A percentile compares a stretch with the other conserved stretches of the same genome.
These are phyloP conservation scores for Ramaria sp. DNA, from an alignment of 768 basidiomycete species.

Conservation along the genomic window DNA sequence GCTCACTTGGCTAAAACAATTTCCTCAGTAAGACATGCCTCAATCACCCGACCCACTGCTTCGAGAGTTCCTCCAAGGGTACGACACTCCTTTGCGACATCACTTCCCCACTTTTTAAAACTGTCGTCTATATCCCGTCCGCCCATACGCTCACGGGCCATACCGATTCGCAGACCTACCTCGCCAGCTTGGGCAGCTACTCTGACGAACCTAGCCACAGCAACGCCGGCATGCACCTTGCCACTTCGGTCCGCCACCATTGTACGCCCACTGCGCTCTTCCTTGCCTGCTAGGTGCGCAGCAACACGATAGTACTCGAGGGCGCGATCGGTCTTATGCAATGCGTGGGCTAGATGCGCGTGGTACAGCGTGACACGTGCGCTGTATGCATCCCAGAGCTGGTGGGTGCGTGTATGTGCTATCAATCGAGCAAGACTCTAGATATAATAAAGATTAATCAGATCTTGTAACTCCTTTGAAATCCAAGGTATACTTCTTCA, in stretches of 20 bases:
- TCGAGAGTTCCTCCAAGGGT: constrained; percentile 43
- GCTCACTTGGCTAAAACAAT: constrained; percentile 50
- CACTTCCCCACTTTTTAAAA: constrained; percentile 18
- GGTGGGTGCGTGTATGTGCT: constrained; percentile 48
- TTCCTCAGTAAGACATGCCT: constrained; percentile 39
- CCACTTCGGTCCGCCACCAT: not conserved
- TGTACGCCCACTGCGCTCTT: not conserved
- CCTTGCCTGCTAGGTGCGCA: constrained; percentile 32
- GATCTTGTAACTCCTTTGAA: not conserved
- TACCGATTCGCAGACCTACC: constrained; percentile 39
- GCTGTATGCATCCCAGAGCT: constrained; percentile 45
- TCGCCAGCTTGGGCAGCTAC: constrained; percentile 43
- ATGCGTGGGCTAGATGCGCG: constrained; percentile 65
- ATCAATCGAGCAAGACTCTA: constrained; percentile 39
- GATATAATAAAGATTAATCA: not conserved
- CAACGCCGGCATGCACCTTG: not conserved
- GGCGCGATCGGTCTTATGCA: constrained; percentile 43
- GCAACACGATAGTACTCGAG: constrained; percentile 54
- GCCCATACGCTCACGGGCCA: constrained; percentile 16
- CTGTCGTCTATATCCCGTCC: constrained; percentile 11
- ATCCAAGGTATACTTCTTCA: constrained; percentile 27
- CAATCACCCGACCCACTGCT: constrained; percentile 44
- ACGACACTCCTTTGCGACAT: constrained; percentile 32
- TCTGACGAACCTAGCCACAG: constrained; percentile 26
- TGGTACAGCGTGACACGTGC: constrained; percentile 58